Base-by-base conservation (phyloP, 2,329 filamentous ascomycete genomes). In the Phyllachora maydis region DNA sequence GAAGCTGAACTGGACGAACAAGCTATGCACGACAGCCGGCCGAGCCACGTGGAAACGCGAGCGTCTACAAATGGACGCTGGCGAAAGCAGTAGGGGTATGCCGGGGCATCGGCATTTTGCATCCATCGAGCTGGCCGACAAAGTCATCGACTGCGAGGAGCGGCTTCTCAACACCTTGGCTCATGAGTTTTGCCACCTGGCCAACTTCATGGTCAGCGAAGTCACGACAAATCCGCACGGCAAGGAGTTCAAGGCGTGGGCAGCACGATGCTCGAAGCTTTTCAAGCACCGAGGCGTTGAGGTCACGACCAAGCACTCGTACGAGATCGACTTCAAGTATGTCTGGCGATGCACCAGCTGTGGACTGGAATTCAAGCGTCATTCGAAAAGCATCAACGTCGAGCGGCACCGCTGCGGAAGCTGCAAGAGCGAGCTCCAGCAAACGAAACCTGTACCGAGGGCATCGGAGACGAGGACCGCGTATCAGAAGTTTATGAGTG, bases 141-240 rank as follows among this genome's bases (percentile, higher is more conserved):
- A 90, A 43, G 72, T 93, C 22, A 82, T 95, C 30, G 69, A 81
- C 40, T 63, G 73, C 37, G 66, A 77, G 34, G 48, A 74, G 28
- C 67, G 79, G 3, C 60, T 95, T 2, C 59, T 88, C 32, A 93
- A 93, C 44, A 82, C 88, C 0, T 51, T 95, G n/a, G 81, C 85
- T 0, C 88, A 98, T 43, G 88, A 98, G 38, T 95, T 88, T 52
- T 95, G 88, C 45, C 88, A 98, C 41, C 53, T 95, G 2, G 73
- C 79, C 20, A 91, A 82, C 37, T 93, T 85, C 45, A 90, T 95
- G 68, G 55, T 95, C 31, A 72, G 62, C 23, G 67, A 71, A 17
- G 54, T 83, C 17, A 71, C 65, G 20, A 70, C 68, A 26, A 72
- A 77, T 30, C 79, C 82, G 0, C 83, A 93, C 41, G 83, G 83